These are phyloP conservation scores for Russula lepida DNA, from an alignment of 768 basidiomycete genomes.

Conservation along the genomic window DNA sequence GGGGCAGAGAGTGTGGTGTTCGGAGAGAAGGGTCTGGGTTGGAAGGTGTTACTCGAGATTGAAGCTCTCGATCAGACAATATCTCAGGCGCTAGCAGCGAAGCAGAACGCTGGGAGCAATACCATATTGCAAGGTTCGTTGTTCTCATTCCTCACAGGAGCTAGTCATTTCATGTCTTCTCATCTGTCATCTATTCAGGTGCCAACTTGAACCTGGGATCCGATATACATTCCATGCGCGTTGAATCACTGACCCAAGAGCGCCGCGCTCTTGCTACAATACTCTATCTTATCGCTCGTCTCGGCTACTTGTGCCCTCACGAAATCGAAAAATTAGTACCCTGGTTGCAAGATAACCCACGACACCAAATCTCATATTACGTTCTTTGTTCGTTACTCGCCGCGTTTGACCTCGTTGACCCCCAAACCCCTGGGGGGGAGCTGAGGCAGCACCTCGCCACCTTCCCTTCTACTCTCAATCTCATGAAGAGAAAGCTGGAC, in stretches of 20 bases:
- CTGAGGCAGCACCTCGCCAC: constrained; percentile 42
- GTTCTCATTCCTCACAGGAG: neutral
- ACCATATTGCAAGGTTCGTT: constrained; percentile 54
- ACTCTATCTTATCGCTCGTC: constrained; percentile 52
- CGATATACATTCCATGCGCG: constrained; percentile 58
- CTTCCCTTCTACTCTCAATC: constrained; percentile 40
- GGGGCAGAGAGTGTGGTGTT: constrained; percentile 21
- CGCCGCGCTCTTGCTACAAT: constrained; percentile 58
- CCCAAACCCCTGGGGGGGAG: constrained; percentile 36
- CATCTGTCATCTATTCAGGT: constrained; percentile 26
- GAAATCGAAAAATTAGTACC: constrained; percentile 62
- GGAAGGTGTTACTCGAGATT: constrained; percentile 54
- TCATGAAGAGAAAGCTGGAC: constrained; percentile 51
- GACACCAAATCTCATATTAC: constrained; percentile 62
- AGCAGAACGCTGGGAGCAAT: constrained; percentile 53
- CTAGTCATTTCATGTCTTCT: neutral
- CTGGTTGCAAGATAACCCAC: constrained; percentile 60
- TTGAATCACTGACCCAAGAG: constrained; percentile 68
- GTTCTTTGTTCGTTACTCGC: constrained; percentile 55
- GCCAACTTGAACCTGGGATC: constrained; percentile 45
- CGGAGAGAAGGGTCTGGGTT: constrained; percentile 39
- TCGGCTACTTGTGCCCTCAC: constrained; percentile 48
- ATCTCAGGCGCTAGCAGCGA: constrained; percentile 44
- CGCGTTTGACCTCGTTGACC: constrained; percentile 59
- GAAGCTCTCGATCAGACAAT: constrained; percentile 50